Percentiles rank a stretch among this genome's conserved stretches.
phyloP scores from a whole-genome alignment of 768 basidiomycete species.

The Suillus tomentosus region DNA sequence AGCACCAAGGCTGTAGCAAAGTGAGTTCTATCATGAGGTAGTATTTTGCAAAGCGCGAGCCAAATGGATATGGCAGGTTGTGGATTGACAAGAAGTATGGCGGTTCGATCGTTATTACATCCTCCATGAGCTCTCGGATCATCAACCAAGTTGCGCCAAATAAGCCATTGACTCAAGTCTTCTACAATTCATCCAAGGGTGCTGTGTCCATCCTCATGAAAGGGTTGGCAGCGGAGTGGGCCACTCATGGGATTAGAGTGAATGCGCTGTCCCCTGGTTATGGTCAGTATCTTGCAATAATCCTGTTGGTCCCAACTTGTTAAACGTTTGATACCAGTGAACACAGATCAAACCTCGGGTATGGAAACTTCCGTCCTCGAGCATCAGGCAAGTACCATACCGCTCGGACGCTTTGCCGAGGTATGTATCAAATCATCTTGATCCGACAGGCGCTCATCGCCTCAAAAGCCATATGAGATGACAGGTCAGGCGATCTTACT shows the following conservation, averaged over 20 bases:
- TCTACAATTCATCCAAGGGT: constrained; percentile 63
- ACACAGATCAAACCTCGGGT: constrained; percentile 58
- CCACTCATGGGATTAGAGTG: constrained; percentile 50
- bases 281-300: constrained; percentile 20
- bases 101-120: constrained; percentile 64
- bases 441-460: background rate
- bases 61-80: constrained; percentile 32
- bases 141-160: constrained; percentile 53
- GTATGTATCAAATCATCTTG: constrained; percentile 26
- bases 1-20: constrained; percentile 59
- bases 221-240: constrained; percentile 66
- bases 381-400: constrained; percentile 51
- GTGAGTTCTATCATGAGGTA: constrained; percentile 32
- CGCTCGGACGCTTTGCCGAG: constrained; percentile 60
- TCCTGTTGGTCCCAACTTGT: background rate
- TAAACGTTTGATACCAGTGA: constrained; percentile 36
- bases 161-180: constrained; percentile 53
- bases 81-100: constrained; percentile 42
- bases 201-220: constrained; percentile 64
- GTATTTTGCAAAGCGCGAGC: background rate
- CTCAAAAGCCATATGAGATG: constrained; percentile 54
- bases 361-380: constrained; percentile 51
- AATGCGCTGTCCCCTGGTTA: constrained; percentile 69
- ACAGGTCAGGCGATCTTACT: constrained; percentile 55
- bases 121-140: constrained; percentile 69